Conservation (phyloP, 441 rosid species). For the Codiaeum variegatum region DNA sequence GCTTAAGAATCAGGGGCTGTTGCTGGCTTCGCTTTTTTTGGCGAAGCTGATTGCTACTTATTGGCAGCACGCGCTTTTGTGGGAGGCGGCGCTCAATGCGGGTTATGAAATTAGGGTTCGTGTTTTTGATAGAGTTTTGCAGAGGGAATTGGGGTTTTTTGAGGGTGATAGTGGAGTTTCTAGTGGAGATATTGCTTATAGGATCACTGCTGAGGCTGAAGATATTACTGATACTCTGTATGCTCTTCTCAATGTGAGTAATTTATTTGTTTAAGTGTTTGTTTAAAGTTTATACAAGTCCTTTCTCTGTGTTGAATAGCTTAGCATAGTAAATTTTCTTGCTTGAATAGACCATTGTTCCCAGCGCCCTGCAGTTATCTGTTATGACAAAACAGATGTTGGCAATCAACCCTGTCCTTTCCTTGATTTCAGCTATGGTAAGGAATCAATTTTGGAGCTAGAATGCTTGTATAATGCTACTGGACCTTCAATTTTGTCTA, state of each 20-base stretch:
- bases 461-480: background rate
- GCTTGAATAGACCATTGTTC: slow-evolving; percentile 60
- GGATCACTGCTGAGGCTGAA: slow-evolving; percentile 80
- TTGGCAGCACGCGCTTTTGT: slow-evolving; percentile 69
- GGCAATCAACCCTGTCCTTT: slow-evolving; percentile 69
- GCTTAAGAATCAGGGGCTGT: slow-evolving; percentile 40
- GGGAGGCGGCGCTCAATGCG: slow-evolving; percentile 70
- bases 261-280: background rate
- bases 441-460: slow-evolving; percentile 18
- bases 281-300: background rate
- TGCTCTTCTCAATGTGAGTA: slow-evolving; percentile 73
- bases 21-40: slow-evolving; percentile 42
- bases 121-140: slow-evolving; percentile 59
- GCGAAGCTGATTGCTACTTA: slow-evolving; percentile 51
- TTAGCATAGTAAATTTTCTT: too few relatives aligned
- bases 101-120: slow-evolving; percentile 53
- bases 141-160: slow-evolving; percentile 66
- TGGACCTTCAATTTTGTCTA: slow-evolving; percentile 12
- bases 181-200: slow-evolving; percentile 70
- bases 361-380: slow-evolving; percentile 65
- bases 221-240: slow-evolving; percentile 71
- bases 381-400: slow-evolving; percentile 82
- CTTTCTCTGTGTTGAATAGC: too few relatives aligned
- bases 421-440: slow-evolving; percentile 72
- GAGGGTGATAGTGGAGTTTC: slow-evolving; percentile 69